Conservation (phyloP, 768 basidiomycete genomes). For the Udeniomyces megalosporus region DNA sequence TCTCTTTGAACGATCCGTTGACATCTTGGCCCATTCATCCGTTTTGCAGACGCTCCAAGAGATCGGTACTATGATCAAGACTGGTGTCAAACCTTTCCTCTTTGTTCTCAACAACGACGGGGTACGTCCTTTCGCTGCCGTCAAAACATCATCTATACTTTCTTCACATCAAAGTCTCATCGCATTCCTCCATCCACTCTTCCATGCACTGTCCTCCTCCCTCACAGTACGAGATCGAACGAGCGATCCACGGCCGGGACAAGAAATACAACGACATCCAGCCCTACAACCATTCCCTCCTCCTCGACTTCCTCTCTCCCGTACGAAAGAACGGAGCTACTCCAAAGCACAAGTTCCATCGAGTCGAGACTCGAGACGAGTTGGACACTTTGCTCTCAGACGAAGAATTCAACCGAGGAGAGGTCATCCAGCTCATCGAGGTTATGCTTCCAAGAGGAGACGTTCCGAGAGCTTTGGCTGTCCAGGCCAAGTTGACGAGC, state of each 20-base stretch:
- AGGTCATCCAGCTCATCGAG: slow-evolving; percentile 38
- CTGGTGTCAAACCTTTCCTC: slow-evolving; percentile 48
- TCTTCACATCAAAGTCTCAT: slow-evolving; percentile 32
- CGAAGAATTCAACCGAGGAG: slow-evolving; percentile 43
- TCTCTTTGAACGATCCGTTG: no score
- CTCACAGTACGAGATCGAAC: slow-evolving; percentile 86
- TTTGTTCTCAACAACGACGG: slow-evolving; percentile 33
- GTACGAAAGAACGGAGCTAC: not conserved
- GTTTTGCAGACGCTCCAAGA: slow-evolving; percentile 23
- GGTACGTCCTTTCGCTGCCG: not conserved
- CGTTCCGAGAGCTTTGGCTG: slow-evolving; percentile 26
- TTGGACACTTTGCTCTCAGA: slow-evolving; percentile 52
- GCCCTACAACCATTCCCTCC: slow-evolving; percentile 40
- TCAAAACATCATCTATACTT: not conserved
- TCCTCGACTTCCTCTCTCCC: slow-evolving; percentile 41
- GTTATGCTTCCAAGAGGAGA: slow-evolving; percentile 30
- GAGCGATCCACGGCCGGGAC: slow-evolving; percentile 39
- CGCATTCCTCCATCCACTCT: no score
- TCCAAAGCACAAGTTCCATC: slow-evolving; percentile 37
- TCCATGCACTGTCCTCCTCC: no score
- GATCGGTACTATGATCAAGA: slow-evolving; percentile 50
- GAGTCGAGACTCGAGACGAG: slow-evolving; percentile 49
- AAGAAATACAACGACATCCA: slow-evolving; percentile 66
- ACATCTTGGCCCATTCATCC: no score
- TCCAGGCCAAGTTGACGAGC: slow-evolving; percentile 30